Evolutionary conservation across 2,329 filamentous ascomycete genomes (phyloP).

Genomic region (Myriangium duriaei): DNA sequence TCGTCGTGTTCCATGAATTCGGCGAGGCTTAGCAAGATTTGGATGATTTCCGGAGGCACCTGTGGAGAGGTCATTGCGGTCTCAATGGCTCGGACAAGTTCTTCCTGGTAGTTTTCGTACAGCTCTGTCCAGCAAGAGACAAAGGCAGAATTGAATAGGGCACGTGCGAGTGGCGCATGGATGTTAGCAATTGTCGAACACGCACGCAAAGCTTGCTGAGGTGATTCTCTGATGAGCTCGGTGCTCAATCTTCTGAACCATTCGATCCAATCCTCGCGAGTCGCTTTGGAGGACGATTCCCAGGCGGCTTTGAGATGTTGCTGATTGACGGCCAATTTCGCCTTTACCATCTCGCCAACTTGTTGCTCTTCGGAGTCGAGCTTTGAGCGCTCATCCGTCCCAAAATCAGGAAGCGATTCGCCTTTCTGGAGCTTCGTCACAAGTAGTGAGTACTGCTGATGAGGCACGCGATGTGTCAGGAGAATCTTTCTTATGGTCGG

Average conservation of each 20-base stretch:
- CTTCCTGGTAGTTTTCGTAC: conserved; percentile 93
- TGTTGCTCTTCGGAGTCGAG: conserved; percentile 63
- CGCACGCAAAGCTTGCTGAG: conserved; percentile 85
- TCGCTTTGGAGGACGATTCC: conserved; percentile 94
- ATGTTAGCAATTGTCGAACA: conserved; percentile 85
- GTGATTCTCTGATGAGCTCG: conserved; percentile 85
- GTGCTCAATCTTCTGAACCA: conserved; percentile 97
- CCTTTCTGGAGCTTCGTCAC: conserved; percentile 89
- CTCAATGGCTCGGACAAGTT: conserved; percentile 90
- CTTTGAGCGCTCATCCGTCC: conserved; percentile 68
- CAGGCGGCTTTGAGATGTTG: conserved; percentile 94
- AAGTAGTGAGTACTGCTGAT: conserved; percentile 89
- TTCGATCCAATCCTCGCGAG: conserved; percentile 97
- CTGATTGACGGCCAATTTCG: conserved; percentile 94
- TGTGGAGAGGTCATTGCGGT: conserved; percentile 89
- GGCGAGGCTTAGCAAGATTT: conserved; percentile 85
- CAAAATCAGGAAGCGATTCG: conserved; percentile 86
- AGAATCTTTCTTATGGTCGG: conserved; percentile 82
- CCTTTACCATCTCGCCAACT: conserved; percentile 49
- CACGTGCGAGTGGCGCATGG: conserved; percentile 80
- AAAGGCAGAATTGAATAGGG: conserved; percentile 97
- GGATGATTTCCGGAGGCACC: conserved; percentile 88
- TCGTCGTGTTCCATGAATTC: conserved; percentile 99
- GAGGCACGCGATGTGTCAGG: conserved; percentile 65
- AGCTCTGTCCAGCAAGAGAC: conserved; percentile 98